Percentiles rank a stretch among this genome's conserved stretches.
These are phyloP conservation scores for Asterionellopsis glacialis DNA, from an alignment of 108 stramenopile genomes.

Conservation along the genomic window DNA sequence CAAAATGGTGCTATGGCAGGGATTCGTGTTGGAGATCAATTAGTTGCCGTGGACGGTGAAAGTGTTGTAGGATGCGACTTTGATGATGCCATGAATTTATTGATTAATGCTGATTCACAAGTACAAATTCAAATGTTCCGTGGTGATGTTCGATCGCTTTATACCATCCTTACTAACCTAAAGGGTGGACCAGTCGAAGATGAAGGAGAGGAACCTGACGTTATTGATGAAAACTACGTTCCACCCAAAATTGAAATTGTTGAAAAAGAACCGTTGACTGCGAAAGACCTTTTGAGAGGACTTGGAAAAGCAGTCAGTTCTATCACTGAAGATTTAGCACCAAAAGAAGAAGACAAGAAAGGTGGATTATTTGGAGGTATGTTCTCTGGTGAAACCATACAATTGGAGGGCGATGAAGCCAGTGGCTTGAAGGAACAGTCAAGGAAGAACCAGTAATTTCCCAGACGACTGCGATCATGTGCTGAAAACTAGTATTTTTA, in stretches of 20 bases:
- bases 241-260: slow-evolving; percentile 24
- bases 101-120: slow-evolving; percentile 4
- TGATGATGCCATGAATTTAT: slow-evolving; percentile 26
- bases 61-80: slow-evolving; percentile 24
- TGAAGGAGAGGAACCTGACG: slow-evolving; percentile 21
- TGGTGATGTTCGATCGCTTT: slow-evolving; percentile 18
- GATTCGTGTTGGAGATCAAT: slow-evolving; percentile 27
- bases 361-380: slow-evolving; percentile 32
- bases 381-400: slow-evolving; percentile 21
- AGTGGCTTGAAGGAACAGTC: slow-evolving; percentile 1
- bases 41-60: slow-evolving; percentile 24
- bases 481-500: no score
- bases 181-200: slow-evolving; percentile 18
- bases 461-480: no score
- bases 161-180: slow-evolving; percentile 21
- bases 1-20: slow-evolving; percentile 25
- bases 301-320: slow-evolving; percentile 7
- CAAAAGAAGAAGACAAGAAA: slow-evolving; percentile 20
- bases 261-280: slow-evolving; percentile 18
- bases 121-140: slow-evolving; percentile 19
- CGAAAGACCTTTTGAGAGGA: no score
- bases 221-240: slow-evolving; percentile 44
- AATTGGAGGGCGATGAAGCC: slow-evolving; percentile 32
- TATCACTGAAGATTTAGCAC: slow-evolving; percentile 11
- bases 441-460: no score